Conservation (phyloP, 331 rosid species). For the Telfairia occidentalis region DNA sequence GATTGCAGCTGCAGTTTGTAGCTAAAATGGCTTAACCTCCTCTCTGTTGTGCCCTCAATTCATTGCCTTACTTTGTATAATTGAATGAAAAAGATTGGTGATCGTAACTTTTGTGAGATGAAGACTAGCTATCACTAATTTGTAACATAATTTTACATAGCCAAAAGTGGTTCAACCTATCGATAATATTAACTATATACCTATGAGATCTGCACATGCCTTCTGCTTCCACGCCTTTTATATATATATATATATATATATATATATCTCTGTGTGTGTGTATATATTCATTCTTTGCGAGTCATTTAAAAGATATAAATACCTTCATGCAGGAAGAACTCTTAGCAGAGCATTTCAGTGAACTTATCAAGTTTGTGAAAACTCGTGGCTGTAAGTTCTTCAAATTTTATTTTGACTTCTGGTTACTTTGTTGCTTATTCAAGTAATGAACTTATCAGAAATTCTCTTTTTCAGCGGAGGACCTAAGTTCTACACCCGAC, state of each 20-base stretch:
- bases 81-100: not conserved
- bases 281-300: constrained; percentile 1
- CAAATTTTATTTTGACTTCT: not conserved
- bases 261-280: too few species aligned
- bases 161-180: not conserved
- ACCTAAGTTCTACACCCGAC: constrained; percentile 44
- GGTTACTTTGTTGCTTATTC: not conserved
- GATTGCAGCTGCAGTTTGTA: not conserved
- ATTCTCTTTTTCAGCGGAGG: constrained; percentile 57
- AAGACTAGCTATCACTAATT: not conserved
- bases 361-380: constrained; percentile 79
- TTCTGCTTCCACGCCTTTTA: not conserved
- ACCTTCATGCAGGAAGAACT: constrained; percentile 76
- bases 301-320: constrained; percentile 16
- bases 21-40: not conserved
- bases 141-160: not conserved
- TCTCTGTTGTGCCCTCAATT: not conserved
- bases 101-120: not conserved
- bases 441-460: constrained; percentile 11
- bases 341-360: constrained; percentile 72
- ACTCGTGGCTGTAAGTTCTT: constrained; percentile 74
- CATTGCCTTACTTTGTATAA: not conserved
- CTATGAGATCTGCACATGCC: not conserved
- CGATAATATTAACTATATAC: not conserved
- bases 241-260: too few species aligned